Evolutionary conservation across 805 yeast species (phyloP), one percentile per base, ranked within the genome.

Genomic region (Saturnispora quitensis): DNA sequence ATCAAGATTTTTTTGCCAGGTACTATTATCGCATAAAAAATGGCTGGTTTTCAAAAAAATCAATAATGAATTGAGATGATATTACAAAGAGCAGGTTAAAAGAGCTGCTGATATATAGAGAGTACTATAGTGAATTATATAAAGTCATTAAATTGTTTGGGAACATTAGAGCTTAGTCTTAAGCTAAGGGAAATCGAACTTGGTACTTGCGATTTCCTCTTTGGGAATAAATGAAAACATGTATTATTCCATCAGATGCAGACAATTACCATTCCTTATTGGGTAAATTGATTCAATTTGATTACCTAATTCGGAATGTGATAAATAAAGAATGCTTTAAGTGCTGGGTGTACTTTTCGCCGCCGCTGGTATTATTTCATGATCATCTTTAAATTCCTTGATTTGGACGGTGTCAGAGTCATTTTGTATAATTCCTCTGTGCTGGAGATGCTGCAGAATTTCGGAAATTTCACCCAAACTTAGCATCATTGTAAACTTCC

Each of bases 401-500:
- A 49, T 43, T 18, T 20, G 17, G 17, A 42, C 43, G 8, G 34
- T 15, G 12, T 35, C 42, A 7, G 36, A 31, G 3, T 43, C 38
- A 5, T 33, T 9, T 9, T 51, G 51, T 13, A 58, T 43, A 10
- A 58, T 40, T 5, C 55, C 59, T 35, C 58, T 52, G 27, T 48
- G 50, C 18, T 56, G 50, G 40, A 63, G 47, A 50, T 58, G 51
- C 12, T 52, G 52, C 13, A 60, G 13, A 5, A 62, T 58, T 40
- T 60, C 60, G 38, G 50, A 50, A 17, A 61, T 50, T 27, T 64
- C 67, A 5, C 65, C 63, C 8, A 58, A 47, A 25, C 50, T 53
- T 50, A 68, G 53, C 25, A 68, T 36, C 61, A 57, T 56, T 18
- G 63, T 53, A 12, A 69, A 52, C 44, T 64, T 57, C 58, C 82